Base-by-base conservation (phyloP, 306 rosid genomes). In the Abrus precatorius region DNA sequence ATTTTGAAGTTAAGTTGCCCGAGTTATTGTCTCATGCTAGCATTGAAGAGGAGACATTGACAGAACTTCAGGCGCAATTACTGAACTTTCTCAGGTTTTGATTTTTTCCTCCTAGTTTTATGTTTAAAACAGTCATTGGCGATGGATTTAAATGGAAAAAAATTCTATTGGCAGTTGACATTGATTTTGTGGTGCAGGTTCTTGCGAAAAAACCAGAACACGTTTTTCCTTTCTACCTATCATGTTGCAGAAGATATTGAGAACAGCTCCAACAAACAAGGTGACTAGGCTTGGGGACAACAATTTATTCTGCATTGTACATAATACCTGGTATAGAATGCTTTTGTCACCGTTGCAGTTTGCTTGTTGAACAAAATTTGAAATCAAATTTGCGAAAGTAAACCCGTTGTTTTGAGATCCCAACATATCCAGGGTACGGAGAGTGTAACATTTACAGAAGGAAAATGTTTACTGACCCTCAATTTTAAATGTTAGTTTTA, bases 11-110 rank as follows among this genome's bases (percentile, higher is more conserved):
- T 77, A 90, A 92, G 90, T 80, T 93, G 87, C 99, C 98, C 2
- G 98, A 91, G 89, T 61, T 93, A 57, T 78, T 95, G 85, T 77
- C 66, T 70, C 76, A 88, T 80, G 97, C 89, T 32, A 87, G 82
- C 47, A 88, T 93, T 74, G 97, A 91, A 81, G 91, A 85, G 85
- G 89, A 89, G 82, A 86, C 95, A 60, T 77, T 84, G 75, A 74
- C 29, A 50, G 94, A 87, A 77, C 81, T 95, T 88, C 89, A 80
- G 75, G 77, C 84, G 69, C 87, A 86, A 65, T 67, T 93, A 41
- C 78, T 69, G 6, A 92, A 93, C 86, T 89, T 95, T 67, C 99
- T 95, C 90, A 90, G 88, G 97, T 93, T 88, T 80, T 14, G 33
- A n/a, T 72, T 14, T 75, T 74, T 60, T 70, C 64, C 38, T 68